Evolutionary conservation across 257 asterid genomes (phyloP), one percentile per base, ranked within the genome.

Genomic region (Coffea eugenioides): DNA sequence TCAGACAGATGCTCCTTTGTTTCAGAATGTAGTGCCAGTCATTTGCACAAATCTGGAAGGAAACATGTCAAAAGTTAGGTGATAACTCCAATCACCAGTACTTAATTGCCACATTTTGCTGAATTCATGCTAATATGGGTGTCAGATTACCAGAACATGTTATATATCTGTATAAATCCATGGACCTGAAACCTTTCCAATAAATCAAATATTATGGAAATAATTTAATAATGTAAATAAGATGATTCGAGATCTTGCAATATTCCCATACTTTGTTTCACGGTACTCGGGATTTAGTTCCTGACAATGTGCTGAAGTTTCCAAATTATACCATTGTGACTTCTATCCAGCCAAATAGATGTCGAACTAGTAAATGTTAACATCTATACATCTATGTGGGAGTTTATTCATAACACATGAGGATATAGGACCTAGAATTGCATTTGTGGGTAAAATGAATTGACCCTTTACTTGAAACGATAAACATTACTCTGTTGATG

Each of bases 41-140:
- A 89, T 95, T 74, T 95, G 98, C 79, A 95, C 98, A 61, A 91
- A 95, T 87, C 96, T 95, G 67, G 98, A 95, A 90, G 98, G 98
- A 81, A 74, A 93, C 90, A 86, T 93, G 77, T 88, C 97, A 73
- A 92, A 88, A 89, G 93, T 95, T 82, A 92, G 98, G 98, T 95
- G 90, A 89, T 86, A 79, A 85, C 75, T 71, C 68, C 76, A 65
- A 66, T 74, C 68, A 73, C 52, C 69, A 27, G 61, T 54, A 78
- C 25, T 70, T 68, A 25, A 49, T 71, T 69, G 15, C 27, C 54
- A 20, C 39, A 64, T 34, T 54, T 5, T 43, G 54, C 62, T 54
- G 7, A 69, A 57, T 23, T 43, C 54, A 20, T 49, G 69, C 56
- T 45, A 68, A 49, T 27, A 27, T 45, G 23, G 67, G 25, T 16